Conservation (phyloP, 169 alveolate genomes). For the Eimeria sp. region DNA sequence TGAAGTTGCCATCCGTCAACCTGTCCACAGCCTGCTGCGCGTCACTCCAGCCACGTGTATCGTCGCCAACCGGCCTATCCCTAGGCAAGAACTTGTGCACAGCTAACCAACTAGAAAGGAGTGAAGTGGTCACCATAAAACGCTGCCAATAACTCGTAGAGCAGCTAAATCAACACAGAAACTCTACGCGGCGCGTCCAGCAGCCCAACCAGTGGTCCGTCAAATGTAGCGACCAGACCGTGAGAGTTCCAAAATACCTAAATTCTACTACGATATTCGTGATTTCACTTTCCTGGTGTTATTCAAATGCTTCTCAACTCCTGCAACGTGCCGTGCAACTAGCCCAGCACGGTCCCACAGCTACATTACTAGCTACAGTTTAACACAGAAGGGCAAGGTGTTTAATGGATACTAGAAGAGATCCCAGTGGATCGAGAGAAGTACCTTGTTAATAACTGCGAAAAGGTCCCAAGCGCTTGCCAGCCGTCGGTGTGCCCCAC, state of each 20-base stretch:
- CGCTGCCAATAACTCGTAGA: neutral
- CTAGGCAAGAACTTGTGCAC: neutral
- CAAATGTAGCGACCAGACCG: neutral
- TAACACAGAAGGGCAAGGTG: neutral
- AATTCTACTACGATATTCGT: neutral
- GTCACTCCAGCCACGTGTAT: neutral
- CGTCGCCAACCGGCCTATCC: neutral
- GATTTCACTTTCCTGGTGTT: neutral
- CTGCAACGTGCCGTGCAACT: neutral
- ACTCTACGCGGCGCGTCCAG: neutral
- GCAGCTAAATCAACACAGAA: neutral
- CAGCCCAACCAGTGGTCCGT: neutral
- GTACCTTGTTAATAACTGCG: neutral
- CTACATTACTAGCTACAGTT: neutral
- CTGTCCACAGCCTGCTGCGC: neutral
- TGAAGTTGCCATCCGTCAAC: neutral
- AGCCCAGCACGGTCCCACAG: neutral
- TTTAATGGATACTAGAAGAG: too few relatives aligned
- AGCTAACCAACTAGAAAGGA: neutral
- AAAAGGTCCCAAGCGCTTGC: neutral
- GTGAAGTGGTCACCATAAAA: neutral
- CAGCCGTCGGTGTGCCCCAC: neutral
- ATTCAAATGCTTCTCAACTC: neutral
- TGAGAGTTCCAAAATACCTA: neutral
- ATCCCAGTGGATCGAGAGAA: neutral